Base-by-base conservation (phyloP, 2,329 filamentous ascomycete genomes). In the Catunica adiposa region DNA sequence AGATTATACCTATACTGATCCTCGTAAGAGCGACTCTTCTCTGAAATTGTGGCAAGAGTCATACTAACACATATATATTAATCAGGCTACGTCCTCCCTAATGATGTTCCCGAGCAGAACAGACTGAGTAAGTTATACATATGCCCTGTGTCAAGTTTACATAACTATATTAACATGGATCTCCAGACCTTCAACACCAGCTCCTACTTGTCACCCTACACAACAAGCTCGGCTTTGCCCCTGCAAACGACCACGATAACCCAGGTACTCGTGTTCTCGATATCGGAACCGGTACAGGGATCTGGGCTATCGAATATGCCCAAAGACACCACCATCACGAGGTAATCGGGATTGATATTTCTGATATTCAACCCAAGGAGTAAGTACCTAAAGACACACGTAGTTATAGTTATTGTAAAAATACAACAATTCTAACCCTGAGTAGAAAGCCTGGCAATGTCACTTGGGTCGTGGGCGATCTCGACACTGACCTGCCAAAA, bases 291-390 rank as follows among this genome's bases (percentile, higher is more conserved):
- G 47, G 47, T 25, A 51, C 47, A n/a, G 47, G 47, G n/a, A 25
- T 29, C 47, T 51, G 47, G 23, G 47, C 47, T 15, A 51, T 51
- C 22, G 47, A 51, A 15, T 51, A 51, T 26, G 47, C 47, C 15
- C 22, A 51, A 29, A 15, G 22, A 25, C 23, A 51, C 26, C 47
- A 20, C 11, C 8, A 22, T 26, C 26, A 23, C 23, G 8, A 51
- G 29, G 25, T 51, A 20, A 51, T 51, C 47, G 47, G 47, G 9
- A 29, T 22, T 26, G 47, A 51, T 26, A 15, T 51, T 14, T 22
- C 47, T n/a, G 22, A 20, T 9, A 51, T 51, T 11, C 47, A 51
- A 29, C 47, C 47, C 22, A 29, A 26, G 22, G n/a, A n/a, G n/a
- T n/a, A 26, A n/a, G 47, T 51, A 51, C 3, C 37, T n/a, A n/a